These are phyloP conservation scores for Aquilaria malaccensis DNA, from an alignment of 345 rosid genomes.

Conservation along the genomic window DNA sequence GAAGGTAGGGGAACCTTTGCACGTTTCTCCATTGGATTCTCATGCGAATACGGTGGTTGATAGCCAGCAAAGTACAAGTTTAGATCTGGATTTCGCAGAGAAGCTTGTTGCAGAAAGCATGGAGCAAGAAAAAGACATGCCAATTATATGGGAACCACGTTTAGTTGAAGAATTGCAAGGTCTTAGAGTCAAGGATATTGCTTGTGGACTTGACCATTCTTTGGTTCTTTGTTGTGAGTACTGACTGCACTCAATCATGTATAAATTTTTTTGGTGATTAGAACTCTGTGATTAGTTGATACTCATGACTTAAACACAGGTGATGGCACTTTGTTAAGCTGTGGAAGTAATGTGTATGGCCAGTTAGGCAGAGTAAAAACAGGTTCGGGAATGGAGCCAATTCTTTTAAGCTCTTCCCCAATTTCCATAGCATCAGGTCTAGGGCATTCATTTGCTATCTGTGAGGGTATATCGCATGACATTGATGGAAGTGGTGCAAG, in stretches of 20 bases:
- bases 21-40: constrained; percentile 53
- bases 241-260: background rate
- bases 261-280: constrained; percentile 1
- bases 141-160: constrained; percentile 76
- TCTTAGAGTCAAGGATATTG: constrained; percentile 51
- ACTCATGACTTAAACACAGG: constrained; percentile 32
- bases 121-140: constrained; percentile 77
- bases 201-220: constrained; percentile 86
- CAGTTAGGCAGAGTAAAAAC: constrained; percentile 65
- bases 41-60: constrained; percentile 8
- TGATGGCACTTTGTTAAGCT: constrained; percentile 57
- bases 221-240: constrained; percentile 67
- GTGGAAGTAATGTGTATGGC: constrained; percentile 80
- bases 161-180: constrained; percentile 49
- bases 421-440: constrained; percentile 67
- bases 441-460: constrained; percentile 84
- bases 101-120: constrained; percentile 59
- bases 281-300: background rate
- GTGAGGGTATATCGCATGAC: constrained; percentile 22
- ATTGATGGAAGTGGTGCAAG: constrained; percentile 17
- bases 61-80: constrained; percentile 14
- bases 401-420: constrained; percentile 30
- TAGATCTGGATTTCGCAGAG: constrained; percentile 45
- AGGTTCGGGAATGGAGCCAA: constrained; percentile 59
- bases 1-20: constrained; percentile 37